Conservation (phyloP, 2,329 filamentous ascomycete genomes). For the Alternaria ethzedia region DNA sequence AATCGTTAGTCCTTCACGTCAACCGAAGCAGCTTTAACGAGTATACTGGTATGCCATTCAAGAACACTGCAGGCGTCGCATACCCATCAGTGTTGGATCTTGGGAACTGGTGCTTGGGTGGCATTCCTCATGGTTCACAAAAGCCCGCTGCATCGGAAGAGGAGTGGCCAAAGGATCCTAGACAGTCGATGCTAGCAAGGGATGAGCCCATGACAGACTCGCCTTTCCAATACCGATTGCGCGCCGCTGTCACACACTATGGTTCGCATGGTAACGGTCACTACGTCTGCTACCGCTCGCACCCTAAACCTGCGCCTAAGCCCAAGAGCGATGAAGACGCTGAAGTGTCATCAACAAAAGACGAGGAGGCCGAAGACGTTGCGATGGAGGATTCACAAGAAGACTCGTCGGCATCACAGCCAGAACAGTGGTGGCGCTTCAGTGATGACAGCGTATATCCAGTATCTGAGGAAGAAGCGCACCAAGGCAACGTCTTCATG, state of each 20-base stretch:
- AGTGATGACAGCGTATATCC: conserved; percentile 85
- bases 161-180: conserved; percentile 73
- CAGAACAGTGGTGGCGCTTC: conserved; percentile 80
- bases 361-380: conserved; percentile 13
- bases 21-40: conserved; percentile 94
- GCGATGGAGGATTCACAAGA: conserved; percentile 25
- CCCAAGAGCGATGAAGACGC: background rate
- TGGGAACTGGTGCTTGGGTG: conserved; percentile 83
- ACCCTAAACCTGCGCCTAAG: conserved; percentile 50
- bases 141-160: conserved; percentile 56
- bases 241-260: conserved; percentile 85
- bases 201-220: conserved; percentile 43
- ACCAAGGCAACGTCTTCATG: conserved; percentile 90
- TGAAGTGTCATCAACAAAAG: conserved; percentile 1
- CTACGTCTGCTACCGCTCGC: conserved; percentile 88
- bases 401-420: background rate
- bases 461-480: conserved; percentile 75
- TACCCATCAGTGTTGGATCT: conserved; percentile 80
- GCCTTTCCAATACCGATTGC: conserved; percentile 70
- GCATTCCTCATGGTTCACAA: conserved; percentile 40
- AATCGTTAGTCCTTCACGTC: conserved; percentile 82
- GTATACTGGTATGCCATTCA: conserved; percentile 76
- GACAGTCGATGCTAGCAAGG: conserved; percentile 72
- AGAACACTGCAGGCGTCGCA: conserved; percentile 79
- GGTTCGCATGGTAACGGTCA: conserved; percentile 94